A percentile compares a stretch with the other conserved stretches of the same genome.
phyloP scores from a whole-genome alignment of 169 alveolate species.

The Cryptosporidium andersoni region DNA sequence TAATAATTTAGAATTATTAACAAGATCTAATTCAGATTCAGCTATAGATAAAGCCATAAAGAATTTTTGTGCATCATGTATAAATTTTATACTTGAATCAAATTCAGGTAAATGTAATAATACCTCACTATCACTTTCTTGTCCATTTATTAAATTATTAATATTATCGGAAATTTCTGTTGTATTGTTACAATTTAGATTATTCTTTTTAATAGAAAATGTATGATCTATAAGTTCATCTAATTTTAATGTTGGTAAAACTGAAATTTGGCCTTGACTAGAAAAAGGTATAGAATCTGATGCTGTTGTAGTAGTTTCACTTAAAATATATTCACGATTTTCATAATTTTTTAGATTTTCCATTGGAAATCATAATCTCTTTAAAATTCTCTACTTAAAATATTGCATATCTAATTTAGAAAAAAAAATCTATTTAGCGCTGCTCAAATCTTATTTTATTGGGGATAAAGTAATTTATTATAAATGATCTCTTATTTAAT shows the following conservation, averaged over 20 bases:
- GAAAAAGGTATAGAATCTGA: conserved; percentile 3
- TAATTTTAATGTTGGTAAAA: conserved; percentile 27
- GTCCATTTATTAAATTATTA: not conserved
- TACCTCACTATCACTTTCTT: not conserved
- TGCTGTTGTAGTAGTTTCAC: conserved; percentile 63
- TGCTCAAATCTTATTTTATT: too few relatives aligned
- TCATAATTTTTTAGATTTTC: conserved; percentile 1
- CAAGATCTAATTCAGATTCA: conserved; percentile 55
- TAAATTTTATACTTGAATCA: conserved; percentile 55
- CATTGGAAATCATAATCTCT: not conserved
- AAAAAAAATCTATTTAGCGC: too few relatives aligned
- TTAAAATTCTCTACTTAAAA: not conserved
- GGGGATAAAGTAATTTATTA: too few relatives aligned
- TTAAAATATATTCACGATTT: conserved; percentile 12
- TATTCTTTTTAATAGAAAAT: not conserved
- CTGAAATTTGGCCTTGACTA: conserved; percentile 29
- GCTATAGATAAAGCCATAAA: conserved; percentile 67
- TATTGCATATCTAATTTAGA: not conserved
- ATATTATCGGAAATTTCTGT: not conserved
- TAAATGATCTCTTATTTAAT: not conserved
- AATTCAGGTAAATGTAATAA: conserved; percentile 22
- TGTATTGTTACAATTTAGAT: not conserved
- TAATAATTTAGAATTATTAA: conserved; percentile 7
- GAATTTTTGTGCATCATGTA: conserved; percentile 59
- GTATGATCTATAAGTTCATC: too few relatives aligned